phyloP scores from a whole-genome alignment of 2,329 filamentous ascomycete genomes.

The Colletotrichum sp. region DNA sequence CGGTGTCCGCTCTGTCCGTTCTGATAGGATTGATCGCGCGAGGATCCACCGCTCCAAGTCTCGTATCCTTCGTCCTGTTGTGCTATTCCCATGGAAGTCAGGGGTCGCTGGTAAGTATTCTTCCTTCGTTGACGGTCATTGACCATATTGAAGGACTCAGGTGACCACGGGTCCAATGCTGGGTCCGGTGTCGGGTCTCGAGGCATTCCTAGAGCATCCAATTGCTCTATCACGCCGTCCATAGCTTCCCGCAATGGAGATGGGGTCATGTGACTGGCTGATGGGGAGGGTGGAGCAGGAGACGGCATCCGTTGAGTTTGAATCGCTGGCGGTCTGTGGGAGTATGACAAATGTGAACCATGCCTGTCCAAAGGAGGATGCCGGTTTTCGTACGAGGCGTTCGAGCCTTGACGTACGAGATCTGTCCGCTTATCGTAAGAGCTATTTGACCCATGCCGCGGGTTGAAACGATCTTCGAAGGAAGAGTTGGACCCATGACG shows the following conservation, averaged over 20 bases:
- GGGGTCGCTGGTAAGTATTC: constrained; percentile 54
- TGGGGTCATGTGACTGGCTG: constrained; percentile 74
- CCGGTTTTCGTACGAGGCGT: constrained; percentile 33
- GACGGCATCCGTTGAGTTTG: constrained; percentile 65
- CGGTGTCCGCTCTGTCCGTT: constrained; percentile 41
- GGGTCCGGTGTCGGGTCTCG: constrained; percentile 60
- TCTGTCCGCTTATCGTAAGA: constrained; percentile 43
- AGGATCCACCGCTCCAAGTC: constrained; percentile 61
- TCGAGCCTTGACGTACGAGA: constrained; percentile 32
- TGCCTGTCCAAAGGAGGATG: constrained; percentile 36
- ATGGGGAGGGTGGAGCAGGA: constrained; percentile 72
- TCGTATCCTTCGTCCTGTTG: constrained; percentile 66
- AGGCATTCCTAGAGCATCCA: constrained; percentile 81
- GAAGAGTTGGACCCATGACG: constrained; percentile 44
- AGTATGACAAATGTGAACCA: constrained; percentile 42
- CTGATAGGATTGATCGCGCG: constrained; percentile 50
- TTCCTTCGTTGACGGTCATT: constrained; percentile 43
- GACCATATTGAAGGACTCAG: constrained; percentile 77
- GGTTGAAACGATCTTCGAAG: constrained; percentile 37
- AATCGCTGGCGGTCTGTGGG: constrained; percentile 41
- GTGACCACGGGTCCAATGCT: constrained; percentile 81
- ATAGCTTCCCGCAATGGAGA: constrained; percentile 93
- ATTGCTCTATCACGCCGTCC: constrained; percentile 96
- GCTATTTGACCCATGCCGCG: constrained; percentile 42
- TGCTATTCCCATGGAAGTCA: constrained; percentile 77